Conservation (phyloP, 345 rosid species). For the Cardamine occulta region DNA sequence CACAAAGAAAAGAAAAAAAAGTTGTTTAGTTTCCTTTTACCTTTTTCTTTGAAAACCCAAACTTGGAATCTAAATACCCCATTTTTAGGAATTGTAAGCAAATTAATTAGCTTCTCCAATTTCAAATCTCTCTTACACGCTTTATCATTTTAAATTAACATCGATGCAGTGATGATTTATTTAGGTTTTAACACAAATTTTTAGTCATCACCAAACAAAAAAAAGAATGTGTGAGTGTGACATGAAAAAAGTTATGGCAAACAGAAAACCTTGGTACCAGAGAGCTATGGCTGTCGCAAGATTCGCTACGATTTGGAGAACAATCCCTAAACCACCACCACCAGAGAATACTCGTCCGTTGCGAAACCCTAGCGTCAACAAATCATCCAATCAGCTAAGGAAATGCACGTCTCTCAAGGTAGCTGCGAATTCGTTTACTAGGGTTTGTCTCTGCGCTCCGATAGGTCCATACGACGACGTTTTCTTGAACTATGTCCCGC, state of each 20-base stretch:
- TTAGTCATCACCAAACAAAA: not conserved
- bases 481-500: slow-evolving; percentile 70
- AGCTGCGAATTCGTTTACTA: slow-evolving; percentile 72
- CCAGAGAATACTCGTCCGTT: slow-evolving; percentile 39
- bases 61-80: slow-evolving; percentile 16
- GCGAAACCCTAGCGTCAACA: slow-evolving; percentile 55
- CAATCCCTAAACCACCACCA: slow-evolving; percentile 51
- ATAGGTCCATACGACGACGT: slow-evolving; percentile 90
- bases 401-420: slow-evolving; percentile 76
- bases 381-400: slow-evolving; percentile 54
- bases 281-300: slow-evolving; percentile 83
- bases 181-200: not conserved
- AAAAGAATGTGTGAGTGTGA: slow-evolving; percentile 36
- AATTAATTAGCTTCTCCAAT: not conserved
- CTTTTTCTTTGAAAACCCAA: slow-evolving; percentile 3
- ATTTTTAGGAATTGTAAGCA: not conserved
- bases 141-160: not conserved
- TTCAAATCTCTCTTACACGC: slow-evolving; percentile 8
- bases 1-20: not conserved
- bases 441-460: slow-evolving; percentile 91
- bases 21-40: slow-evolving; percentile 12
- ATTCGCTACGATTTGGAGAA: slow-evolving; percentile 58
- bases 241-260: slow-evolving; percentile 31
- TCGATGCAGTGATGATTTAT: not conserved
- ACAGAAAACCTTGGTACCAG: slow-evolving; percentile 94